Conservation (phyloP, 192 early-diverging fungal genomes). For the Physocladia obscura region DNA sequence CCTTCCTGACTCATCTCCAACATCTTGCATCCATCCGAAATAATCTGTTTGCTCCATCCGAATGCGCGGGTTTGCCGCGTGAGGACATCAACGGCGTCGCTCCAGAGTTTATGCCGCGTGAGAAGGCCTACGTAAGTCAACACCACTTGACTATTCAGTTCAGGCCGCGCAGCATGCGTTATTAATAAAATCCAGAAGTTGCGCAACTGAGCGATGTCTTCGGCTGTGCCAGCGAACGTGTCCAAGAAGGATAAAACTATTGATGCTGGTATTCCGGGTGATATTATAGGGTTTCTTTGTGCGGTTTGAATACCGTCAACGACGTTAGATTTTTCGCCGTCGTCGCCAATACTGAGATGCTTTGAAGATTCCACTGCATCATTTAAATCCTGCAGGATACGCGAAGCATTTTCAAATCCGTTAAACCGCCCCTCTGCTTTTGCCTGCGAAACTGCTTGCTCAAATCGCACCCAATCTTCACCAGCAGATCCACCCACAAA, state of each 20-base stretch:
- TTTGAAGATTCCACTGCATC: background rate
- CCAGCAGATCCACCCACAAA: slow-evolving; percentile 3
- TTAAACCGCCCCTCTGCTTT: background rate
- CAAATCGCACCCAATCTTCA: background rate
- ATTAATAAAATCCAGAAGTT: slow-evolving; percentile 1
- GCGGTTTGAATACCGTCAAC: background rate
- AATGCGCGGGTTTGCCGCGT: background rate
- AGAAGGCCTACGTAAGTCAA: slow-evolving; percentile 4
- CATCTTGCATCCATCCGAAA: too few species aligned
- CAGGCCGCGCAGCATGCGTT: background rate
- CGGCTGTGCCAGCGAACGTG: background rate
- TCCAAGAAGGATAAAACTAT: background rate
- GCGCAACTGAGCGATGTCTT: background rate
- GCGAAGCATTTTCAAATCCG: background rate
- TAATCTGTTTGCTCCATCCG: background rate
- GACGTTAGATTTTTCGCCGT: background rate
- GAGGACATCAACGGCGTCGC: background rate
- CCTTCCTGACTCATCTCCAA: too few species aligned
- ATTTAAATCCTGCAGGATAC: background rate
- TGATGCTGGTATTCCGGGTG: background rate
- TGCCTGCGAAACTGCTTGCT: background rate
- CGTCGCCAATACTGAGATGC: background rate
- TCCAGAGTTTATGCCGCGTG: background rate
- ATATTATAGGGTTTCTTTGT: background rate
- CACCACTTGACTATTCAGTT: background rate